phyloP scores from a whole-genome alignment of 2,329 filamentous ascomycete species.

The Stagonosporopsis tanaceti region DNA sequence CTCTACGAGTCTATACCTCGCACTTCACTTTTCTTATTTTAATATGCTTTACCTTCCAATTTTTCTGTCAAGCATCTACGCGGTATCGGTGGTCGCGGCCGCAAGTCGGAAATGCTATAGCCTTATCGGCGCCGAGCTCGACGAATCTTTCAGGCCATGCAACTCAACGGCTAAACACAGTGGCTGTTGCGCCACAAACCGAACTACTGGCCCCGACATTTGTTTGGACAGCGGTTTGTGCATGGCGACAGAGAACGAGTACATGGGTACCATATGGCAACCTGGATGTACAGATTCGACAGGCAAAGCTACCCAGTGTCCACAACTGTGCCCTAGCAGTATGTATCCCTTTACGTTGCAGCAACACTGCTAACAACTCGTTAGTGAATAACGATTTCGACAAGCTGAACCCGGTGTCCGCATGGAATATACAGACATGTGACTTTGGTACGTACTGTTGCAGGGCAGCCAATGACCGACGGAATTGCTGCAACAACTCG shows the following conservation, averaged over 20 bases:
- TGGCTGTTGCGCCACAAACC: slow-evolving; percentile 44
- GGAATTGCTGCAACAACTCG: slow-evolving; percentile 42
- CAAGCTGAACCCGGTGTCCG: slow-evolving; percentile 26
- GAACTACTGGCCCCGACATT: slow-evolving; percentile 35
- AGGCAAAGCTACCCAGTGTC: slow-evolving; percentile 39
- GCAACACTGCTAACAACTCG: not conserved
- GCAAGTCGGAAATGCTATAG: slow-evolving; percentile 41
- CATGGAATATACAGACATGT: slow-evolving; percentile 48
- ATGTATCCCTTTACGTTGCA: slow-evolving; percentile 10
- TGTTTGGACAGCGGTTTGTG: slow-evolving; percentile 46
- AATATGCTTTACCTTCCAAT: slow-evolving; percentile 29
- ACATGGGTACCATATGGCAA: slow-evolving; percentile 45
- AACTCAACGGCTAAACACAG: slow-evolving; percentile 40
- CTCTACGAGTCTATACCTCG: not conserved
- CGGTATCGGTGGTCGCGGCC: slow-evolving; percentile 22
- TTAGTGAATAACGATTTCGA: slow-evolving; percentile 26
- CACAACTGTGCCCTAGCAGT: slow-evolving; percentile 42
- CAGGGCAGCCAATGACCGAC: slow-evolving; percentile 33
- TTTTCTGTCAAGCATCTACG: slow-evolving; percentile 25
- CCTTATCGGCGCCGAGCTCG: slow-evolving; percentile 40
- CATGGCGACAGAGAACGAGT: slow-evolving; percentile 40
- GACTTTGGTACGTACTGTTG: slow-evolving; percentile 48
- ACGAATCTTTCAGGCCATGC: slow-evolving; percentile 41
- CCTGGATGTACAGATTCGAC: slow-evolving; percentile 47
- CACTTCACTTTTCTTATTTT: slow-evolving; percentile 21